Base-by-base conservation (phyloP, 805 yeast genomes). In the Candida palmyrensis region DNA sequence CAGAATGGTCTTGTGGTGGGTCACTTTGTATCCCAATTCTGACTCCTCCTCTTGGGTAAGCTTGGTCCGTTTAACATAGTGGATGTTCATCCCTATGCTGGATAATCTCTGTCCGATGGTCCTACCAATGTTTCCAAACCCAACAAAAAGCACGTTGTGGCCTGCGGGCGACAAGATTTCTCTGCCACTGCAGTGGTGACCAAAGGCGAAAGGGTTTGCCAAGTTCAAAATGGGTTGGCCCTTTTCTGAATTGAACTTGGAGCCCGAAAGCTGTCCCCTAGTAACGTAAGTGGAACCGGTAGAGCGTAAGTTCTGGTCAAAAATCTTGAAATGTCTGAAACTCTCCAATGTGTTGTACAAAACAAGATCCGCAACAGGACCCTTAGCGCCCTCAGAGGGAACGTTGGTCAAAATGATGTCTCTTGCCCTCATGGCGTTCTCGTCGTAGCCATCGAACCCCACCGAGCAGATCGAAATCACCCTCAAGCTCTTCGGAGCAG, bases 111-210 rank as follows among this genome's bases (percentile, higher is more conserved):
- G 56, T 3, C 79, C 92, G 37, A 82, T 74, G 19, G 68, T 65
- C 49, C 71, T 70, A 6, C 94, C 95, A 44, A 84, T 84, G 14
- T 75, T 65, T 1, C 95, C 94, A 46, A 83, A 78, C 0, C 94
- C 95, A 3, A 82, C 73, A 21, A 84, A 68, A 3, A 79, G 75
- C 1, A 68, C 87, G 16, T 61, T 62, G 47, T 75, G 79, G 14
- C 77, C 77, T 11, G 55, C 51, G 5, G 88, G 87, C 4, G 76
- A 66, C 14, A 71, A 51, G 18, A 49, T 49, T 16, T 53, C 45
- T 38, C 73, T 59, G 2, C 73, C 66, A 25, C 76, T 79, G 2
- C 76, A 54, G 13, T 49, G 51, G 15, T 71, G 65, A 12, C 84
- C 66, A 23, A 69, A 55, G 0, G 59, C 40, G 39, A 66, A 59